A percentile compares a stretch with the other conserved stretches of the same genome.
Evolutionary conservation across 768 basidiomycete genomes (phyloP).

Genomic region (Psilocybe tampanensis): DNA sequence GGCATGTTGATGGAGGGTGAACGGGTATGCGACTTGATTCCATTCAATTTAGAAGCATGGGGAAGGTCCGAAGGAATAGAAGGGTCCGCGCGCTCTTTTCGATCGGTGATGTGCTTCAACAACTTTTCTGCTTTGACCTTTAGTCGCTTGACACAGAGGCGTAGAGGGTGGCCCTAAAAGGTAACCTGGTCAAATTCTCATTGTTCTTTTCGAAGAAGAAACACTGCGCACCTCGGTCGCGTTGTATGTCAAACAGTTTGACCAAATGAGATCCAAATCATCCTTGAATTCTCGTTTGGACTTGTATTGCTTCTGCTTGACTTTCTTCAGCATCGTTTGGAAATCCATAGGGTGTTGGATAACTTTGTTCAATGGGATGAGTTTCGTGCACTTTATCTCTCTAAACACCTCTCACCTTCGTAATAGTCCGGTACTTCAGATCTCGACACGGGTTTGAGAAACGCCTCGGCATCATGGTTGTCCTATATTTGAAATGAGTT

Average conservation of each 20-base stretch:
- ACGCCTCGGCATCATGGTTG: conserved; percentile 91
- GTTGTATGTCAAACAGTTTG: conserved; percentile 93
- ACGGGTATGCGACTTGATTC: conserved; percentile 34
- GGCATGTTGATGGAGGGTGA: conserved; percentile 35
- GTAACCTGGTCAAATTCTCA: not conserved
- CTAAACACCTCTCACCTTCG: conserved; percentile 60
- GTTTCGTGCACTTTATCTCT: not conserved
- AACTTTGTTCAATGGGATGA: conserved; percentile 48
- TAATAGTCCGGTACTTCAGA: conserved; percentile 93
- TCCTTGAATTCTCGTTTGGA: conserved; percentile 92
- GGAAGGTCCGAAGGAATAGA: conserved; percentile 54
- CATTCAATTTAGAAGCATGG: conserved; percentile 40
- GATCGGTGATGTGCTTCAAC: conserved; percentile 87
- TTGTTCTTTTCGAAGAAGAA: not conserved
- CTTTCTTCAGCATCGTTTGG: conserved; percentile 88
- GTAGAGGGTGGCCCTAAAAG: conserved; percentile 82
- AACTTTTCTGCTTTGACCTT: conserved; percentile 84
- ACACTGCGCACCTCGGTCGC: conserved; percentile 73
- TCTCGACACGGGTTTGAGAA: conserved; percentile 90
- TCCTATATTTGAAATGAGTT: conserved; percentile 46
- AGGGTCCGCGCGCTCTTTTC: conserved; percentile 78
- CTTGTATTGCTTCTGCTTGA: conserved; percentile 91
- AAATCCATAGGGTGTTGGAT: conserved; percentile 97
- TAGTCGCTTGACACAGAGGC: conserved; percentile 79
- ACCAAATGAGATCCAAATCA: conserved; percentile 96